A percentile compares a stretch with the other conserved stretches of the same genome.
phyloP scores from a whole-genome alignment of 2,329 filamentous ascomycete genomes.

The Fusarium fracticaudum region DNA sequence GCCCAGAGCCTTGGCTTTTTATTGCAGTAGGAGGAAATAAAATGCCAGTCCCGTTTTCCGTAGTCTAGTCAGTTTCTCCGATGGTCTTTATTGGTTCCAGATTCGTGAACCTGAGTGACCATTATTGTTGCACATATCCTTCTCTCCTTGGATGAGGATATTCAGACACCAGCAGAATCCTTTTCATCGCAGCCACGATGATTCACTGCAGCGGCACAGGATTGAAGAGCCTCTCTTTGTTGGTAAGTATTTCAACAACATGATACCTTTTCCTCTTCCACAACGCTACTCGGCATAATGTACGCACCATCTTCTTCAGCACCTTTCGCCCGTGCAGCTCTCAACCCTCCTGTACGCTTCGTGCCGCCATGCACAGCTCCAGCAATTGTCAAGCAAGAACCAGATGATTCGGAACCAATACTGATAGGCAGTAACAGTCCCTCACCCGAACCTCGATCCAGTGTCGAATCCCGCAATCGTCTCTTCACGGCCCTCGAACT shows the following conservation, averaged over 20 bases:
- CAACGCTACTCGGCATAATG: neutral
- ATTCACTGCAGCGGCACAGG: neutral
- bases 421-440: slow-evolving; percentile 25
- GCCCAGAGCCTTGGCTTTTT: neutral
- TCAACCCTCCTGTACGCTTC: slow-evolving; percentile 1
- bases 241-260: neutral
- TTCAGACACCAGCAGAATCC: accelerated
- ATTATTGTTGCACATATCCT: accelerated
- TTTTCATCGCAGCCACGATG: neutral
- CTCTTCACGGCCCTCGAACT: slow-evolving; percentile 42
- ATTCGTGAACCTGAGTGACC: neutral
- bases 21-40: neutral
- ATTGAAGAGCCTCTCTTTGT: accelerated
- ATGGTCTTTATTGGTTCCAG: accelerated
- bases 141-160: accelerated
- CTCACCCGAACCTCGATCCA: slow-evolving; percentile 23
- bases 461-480: slow-evolving; percentile 24
- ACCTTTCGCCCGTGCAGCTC: neutral
- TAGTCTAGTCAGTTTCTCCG: neutral
- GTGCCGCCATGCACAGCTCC: neutral
- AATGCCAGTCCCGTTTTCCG: neutral
- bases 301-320: neutral
- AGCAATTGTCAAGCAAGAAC: neutral
- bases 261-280: neutral
- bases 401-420: neutral